These are phyloP conservation scores for Phylloporus sp. DNA, from an alignment of 768 basidiomycete species.

Conservation along the genomic window DNA sequence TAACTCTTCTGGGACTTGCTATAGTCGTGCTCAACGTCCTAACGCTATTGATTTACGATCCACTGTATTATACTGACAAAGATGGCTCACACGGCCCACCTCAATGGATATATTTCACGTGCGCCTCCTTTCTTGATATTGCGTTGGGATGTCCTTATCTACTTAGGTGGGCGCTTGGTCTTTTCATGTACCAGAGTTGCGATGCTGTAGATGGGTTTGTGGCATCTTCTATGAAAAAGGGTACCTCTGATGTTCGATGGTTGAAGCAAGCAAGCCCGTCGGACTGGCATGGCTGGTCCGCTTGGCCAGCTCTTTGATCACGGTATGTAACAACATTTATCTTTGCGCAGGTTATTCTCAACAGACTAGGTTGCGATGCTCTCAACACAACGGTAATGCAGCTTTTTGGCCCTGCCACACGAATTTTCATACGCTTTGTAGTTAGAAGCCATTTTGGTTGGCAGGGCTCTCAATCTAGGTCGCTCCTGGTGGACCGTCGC, in stretches of 20 bases:
- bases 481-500: conserved; percentile 97
- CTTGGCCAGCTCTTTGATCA: conserved; percentile 99
- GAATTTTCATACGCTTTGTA: conserved; percentile 27
- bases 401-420: not conserved
- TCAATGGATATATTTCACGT: conserved; percentile 90
- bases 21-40: conserved; percentile 82
- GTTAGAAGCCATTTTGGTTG: conserved; percentile 82
- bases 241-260: not conserved
- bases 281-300: conserved; percentile 97
- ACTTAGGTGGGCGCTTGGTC: conserved; percentile 74
- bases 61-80: conserved; percentile 63
- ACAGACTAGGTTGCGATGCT: conserved; percentile 70
- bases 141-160: not conserved
- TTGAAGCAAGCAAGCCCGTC: conserved; percentile 84
- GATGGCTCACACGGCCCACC: conserved; percentile 62
- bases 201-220: conserved; percentile 85
- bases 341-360: not conserved
- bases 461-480: conserved; percentile 84
- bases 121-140: conserved; percentile 25
- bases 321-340: conserved; percentile 43
- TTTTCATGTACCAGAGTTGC: conserved; percentile 88
- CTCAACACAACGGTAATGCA: conserved; percentile 81
- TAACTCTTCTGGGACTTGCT: conserved; percentile 78
- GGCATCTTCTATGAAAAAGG: not conserved
- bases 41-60: conserved; percentile 82